Evolutionary conservation across 257 asterid species (phyloP).

Genomic region (Craterostigma plantagineum): DNA sequence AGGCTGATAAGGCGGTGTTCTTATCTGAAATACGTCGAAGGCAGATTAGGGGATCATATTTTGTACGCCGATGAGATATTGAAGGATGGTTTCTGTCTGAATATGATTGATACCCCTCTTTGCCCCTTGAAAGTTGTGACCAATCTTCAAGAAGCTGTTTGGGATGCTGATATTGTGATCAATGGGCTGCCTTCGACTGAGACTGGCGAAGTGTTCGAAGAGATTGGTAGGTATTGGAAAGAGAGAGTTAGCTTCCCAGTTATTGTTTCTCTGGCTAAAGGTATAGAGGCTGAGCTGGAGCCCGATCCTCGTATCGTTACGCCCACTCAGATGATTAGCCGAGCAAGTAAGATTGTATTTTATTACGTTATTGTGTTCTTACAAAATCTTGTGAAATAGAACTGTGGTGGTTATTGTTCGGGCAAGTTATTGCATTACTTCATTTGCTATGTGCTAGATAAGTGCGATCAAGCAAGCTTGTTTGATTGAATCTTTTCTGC

Average conservation of each 20-base stretch:
- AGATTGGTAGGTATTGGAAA: slow-evolving; percentile 78
- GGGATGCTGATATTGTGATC: slow-evolving; percentile 94
- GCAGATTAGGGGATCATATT: slow-evolving; percentile 64
- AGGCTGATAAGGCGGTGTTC: slow-evolving; percentile 84
- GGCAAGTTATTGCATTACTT: too few species aligned
- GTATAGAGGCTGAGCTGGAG: slow-evolving; percentile 79
- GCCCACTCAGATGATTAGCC: slow-evolving; percentile 87
- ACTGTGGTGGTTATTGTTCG: too few species aligned
- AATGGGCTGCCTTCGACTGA: slow-evolving; percentile 93
- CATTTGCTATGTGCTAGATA: too few species aligned
- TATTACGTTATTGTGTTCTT: neutral
- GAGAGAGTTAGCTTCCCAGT: slow-evolving; percentile 56
- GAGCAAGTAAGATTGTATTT: slow-evolving; percentile 48
- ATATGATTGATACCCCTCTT: slow-evolving; percentile 90
- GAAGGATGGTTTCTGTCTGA: slow-evolving; percentile 88
- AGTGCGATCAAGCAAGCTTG: too few species aligned
- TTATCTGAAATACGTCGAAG: slow-evolving; percentile 89
- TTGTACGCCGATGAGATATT: slow-evolving; percentile 82
- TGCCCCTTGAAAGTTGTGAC: slow-evolving; percentile 95
- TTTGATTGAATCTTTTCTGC: too few species aligned
- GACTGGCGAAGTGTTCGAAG: slow-evolving; percentile 57
- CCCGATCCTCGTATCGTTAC: slow-evolving; percentile 82
- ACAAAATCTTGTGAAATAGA: too few species aligned
- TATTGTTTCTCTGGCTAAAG: slow-evolving; percentile 73
- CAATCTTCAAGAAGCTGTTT: slow-evolving; percentile 91